Conservation (phyloP, 495 filamentous ascomycete species). For the Aspergillus sclerotiicarbonarius region DNA sequence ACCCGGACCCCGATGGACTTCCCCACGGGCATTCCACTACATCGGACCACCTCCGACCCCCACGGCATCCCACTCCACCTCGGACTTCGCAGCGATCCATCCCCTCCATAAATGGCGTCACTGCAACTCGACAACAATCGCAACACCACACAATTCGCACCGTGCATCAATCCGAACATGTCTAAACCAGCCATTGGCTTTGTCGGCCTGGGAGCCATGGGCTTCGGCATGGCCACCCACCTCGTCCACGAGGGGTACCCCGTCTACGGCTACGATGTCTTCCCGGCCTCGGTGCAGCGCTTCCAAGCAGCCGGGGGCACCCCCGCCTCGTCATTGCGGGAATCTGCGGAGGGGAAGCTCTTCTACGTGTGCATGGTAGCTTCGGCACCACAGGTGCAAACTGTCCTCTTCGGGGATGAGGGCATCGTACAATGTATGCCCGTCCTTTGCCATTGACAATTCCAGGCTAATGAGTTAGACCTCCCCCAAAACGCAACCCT, state of each 20-base stretch:
- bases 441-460: background rate
- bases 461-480: slow-evolving; percentile 14
- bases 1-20: background rate
- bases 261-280: slow-evolving; percentile 77
- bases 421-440: slow-evolving; percentile 48
- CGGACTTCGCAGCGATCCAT: background rate
- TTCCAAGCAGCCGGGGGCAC: slow-evolving; percentile 66
- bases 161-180: slow-evolving; percentile 5
- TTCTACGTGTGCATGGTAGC: slow-evolving; percentile 80
- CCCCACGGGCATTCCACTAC: background rate
- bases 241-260: slow-evolving; percentile 65
- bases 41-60: slow-evolving; percentile 12
- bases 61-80: slow-evolving; percentile 1
- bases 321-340: slow-evolving; percentile 58
- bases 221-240: slow-evolving; percentile 81
- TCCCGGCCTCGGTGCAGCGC: slow-evolving; percentile 65
- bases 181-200: slow-evolving; percentile 63
- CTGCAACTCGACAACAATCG: background rate
- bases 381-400: slow-evolving; percentile 65
- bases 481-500: slow-evolving; percentile 60
- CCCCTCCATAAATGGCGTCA: background rate
- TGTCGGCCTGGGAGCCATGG: slow-evolving; percentile 86
- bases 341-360: slow-evolving; percentile 58
- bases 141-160: background rate
- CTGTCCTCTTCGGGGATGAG: slow-evolving; percentile 61